Evolutionary conservation across 2,329 filamentous ascomycete species (phyloP).

Genomic region (Fusarium sulawesiense): DNA sequence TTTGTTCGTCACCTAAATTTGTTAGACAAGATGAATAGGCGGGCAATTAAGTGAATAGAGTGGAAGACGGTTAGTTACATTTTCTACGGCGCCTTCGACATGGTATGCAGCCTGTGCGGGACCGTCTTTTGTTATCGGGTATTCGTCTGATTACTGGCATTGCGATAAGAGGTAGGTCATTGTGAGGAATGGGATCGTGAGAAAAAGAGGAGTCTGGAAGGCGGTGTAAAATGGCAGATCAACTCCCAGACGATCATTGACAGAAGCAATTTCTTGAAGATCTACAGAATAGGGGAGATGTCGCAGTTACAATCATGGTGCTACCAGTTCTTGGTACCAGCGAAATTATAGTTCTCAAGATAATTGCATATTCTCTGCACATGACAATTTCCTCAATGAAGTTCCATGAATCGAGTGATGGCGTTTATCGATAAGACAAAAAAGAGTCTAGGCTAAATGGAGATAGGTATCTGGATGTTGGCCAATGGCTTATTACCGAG

Average conservation of each 20-base stretch:
- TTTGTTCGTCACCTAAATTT: slow-evolving; percentile 22
- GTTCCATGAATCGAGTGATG: not conserved
- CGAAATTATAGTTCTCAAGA: too few relatives aligned
- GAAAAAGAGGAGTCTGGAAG: slow-evolving; percentile 18
- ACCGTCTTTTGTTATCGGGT: slow-evolving; percentile 27
- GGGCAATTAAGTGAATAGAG: too few relatives aligned
- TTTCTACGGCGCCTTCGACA: slow-evolving; percentile 36
- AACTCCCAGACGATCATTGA: too few relatives aligned
- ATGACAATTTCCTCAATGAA: too few relatives aligned
- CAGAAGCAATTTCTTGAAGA: too few relatives aligned
- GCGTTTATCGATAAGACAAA: not conserved
- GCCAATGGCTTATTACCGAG: too few relatives aligned
- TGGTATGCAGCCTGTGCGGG: slow-evolving; percentile 28
- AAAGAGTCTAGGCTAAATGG: not conserved
- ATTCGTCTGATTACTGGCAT: slow-evolving; percentile 33
- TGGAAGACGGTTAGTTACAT: not conserved
- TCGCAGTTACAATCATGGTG: too few relatives aligned
- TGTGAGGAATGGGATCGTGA: not conserved
- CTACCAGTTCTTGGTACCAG: too few relatives aligned
- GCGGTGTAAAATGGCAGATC: slow-evolving; percentile 6
- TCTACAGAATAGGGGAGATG: too few relatives aligned
- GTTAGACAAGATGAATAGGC: too few relatives aligned
- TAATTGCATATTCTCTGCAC: too few relatives aligned
- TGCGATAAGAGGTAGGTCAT: slow-evolving; percentile 8
- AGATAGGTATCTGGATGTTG: not conserved